These are phyloP conservation scores for Annulohypoxylon stygium DNA, from an alignment of 495 filamentous ascomycete genomes.

Conservation along the genomic window DNA sequence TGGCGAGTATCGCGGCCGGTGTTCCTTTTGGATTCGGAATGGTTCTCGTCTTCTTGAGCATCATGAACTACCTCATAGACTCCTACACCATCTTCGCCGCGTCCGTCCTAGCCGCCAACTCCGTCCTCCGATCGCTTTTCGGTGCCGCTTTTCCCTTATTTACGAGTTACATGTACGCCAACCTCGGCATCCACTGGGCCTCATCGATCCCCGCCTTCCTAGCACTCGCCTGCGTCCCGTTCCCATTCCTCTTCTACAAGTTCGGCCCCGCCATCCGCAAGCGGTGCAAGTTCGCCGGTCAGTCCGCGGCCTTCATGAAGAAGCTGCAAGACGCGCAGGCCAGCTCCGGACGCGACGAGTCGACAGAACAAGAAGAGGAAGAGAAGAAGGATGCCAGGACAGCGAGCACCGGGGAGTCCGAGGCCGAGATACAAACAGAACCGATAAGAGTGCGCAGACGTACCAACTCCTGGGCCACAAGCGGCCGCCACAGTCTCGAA, in stretches of 20 bases:
- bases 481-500: background rate
- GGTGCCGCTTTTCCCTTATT: conserved; percentile 73
- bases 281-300: conserved; percentile 1
- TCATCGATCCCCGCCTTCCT: conserved; percentile 72
- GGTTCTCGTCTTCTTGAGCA: conserved; percentile 69
- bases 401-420: background rate
- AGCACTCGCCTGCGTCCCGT: conserved; percentile 70
- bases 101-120: conserved; percentile 72
- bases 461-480: background rate
- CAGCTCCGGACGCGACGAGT: conserved; percentile 6
- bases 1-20: conserved; percentile 64
- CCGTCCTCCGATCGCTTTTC: conserved; percentile 70
- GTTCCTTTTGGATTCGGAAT: conserved; percentile 67
- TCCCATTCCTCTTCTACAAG: conserved; percentile 73
- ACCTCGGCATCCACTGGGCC: conserved; percentile 76
- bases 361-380: background rate
- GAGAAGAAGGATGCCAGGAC: background rate
- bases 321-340: conserved; percentile 2
- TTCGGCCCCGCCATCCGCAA: conserved; percentile 57
- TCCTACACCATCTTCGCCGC: conserved; percentile 64
- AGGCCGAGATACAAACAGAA: background rate
- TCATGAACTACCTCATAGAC: conserved; percentile 75
- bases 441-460: background rate
- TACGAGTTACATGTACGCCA: conserved; percentile 71
- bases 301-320: conserved; percentile 7